Evolutionary conservation across 768 basidiomycete genomes (phyloP), one percentile per base, ranked within the genome.

Genomic region (Polyporus arcularius): DNA sequence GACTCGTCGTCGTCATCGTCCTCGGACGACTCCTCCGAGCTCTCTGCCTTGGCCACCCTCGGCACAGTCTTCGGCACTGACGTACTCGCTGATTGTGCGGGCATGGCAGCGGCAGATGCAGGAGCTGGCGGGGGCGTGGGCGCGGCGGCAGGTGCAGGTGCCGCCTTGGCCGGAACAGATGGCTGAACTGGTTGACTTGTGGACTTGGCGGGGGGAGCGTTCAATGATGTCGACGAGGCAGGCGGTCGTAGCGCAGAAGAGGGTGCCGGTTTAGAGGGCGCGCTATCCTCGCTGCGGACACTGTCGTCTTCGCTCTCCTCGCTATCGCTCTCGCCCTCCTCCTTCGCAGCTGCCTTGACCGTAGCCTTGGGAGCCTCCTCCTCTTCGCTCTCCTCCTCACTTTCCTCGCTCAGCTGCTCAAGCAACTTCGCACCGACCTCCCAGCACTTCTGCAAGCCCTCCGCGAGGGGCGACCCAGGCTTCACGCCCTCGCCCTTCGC

Each of bases 361-460:
- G 54, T 48, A 6, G 65, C 62, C 16, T 66, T 65, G 31, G 42
- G 10, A 12, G n/a, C 49, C 11, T 50, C 61, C 21, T 55, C 54
- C 47, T 71, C 68, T 18, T 68, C 70, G 28, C 66, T 66, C 32
- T 59, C 67, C 12, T 70, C 75, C 26, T 79, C 76, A 56, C 83
- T 89, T 18, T 88, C 90, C 54, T 85, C 88, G 65, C 92, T 83
- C 51, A 93, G 88, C 68, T 93, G 89, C 64, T 90, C 80, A 57
- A 96, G 90, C 84, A 93, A 87, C 63, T 82, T 83, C 32, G 82
- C 79, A 39, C 89, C 85, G 45, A 93, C 78, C 57, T 78, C 71
- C 91, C 92, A 87, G 70, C 85, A 85, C 69, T 82, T 88, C 69
- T 80, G 78, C 54, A 89, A 69, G 66, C 86, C 88, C 56, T 87